Conservation (phyloP, 73 alveolate species). For the Tetrahymena malaccensis region DNA sequence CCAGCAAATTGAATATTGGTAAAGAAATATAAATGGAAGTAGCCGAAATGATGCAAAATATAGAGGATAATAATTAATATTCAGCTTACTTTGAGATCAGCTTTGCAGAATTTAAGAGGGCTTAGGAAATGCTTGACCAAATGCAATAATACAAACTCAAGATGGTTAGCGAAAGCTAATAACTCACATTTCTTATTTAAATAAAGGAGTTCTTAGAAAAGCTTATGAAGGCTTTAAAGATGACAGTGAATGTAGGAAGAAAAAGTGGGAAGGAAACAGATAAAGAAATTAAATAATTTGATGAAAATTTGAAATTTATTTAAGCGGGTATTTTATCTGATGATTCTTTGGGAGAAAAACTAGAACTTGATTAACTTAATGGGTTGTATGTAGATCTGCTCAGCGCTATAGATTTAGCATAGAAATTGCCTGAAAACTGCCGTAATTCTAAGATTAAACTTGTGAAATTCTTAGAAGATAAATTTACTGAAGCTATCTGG, state of each 20-base stretch:
- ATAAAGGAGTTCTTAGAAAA: not conserved
- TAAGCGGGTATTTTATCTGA: not conserved
- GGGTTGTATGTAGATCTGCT: not conserved
- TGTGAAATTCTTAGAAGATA: not conserved
- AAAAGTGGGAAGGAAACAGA: not conserved
- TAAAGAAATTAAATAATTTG: not conserved
- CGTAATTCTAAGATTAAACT: not conserved
- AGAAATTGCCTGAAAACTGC: not conserved
- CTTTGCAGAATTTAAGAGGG: not conserved
- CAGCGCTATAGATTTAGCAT: not conserved
- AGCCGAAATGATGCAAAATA: not conserved
- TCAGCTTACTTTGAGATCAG: not conserved
- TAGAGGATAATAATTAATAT: not conserved
- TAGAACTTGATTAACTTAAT: not conserved
- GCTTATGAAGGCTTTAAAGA: not conserved
- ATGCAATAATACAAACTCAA: not conserved
- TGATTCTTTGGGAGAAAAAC: not conserved
- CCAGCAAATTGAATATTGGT: not conserved
- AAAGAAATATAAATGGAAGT: not conserved
- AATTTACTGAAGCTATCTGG: not conserved
- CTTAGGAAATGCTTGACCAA: not conserved
- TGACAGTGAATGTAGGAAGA: not conserved
- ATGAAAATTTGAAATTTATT: not conserved
- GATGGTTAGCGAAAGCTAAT: not conserved
- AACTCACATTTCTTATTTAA: not conserved